Evolutionary conservation across 768 basidiomycete genomes (phyloP).

Genomic region (Favolaschia claudopus): DNA sequence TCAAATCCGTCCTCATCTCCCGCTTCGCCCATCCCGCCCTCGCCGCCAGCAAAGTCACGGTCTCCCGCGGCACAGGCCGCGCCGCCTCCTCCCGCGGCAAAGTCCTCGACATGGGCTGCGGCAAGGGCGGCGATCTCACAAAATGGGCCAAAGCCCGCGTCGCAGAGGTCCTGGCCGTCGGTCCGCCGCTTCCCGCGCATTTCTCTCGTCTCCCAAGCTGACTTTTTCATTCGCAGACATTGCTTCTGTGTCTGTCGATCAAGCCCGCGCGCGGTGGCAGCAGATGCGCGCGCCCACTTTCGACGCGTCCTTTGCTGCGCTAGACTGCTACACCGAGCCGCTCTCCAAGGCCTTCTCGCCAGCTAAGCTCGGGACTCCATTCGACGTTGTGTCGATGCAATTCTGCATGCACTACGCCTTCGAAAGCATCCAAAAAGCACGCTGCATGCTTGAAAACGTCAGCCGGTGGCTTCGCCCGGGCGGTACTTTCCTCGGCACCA

Average conservation of each 20-base stretch:
- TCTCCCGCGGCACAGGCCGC: conserved; percentile 38
- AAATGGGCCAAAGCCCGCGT: conserved; percentile 94
- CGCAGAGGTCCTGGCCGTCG: conserved; percentile 80
- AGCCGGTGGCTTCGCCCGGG: conserved; percentile 79
- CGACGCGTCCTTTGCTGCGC: conserved; percentile 79
- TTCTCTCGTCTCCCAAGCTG: neutral
- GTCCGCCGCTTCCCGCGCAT: conserved; percentile 47
- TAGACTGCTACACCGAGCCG: conserved; percentile 87
- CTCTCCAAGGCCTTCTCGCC: conserved; percentile 75
- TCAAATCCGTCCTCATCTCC: conserved; percentile 95
- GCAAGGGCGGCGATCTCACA: conserved; percentile 97
- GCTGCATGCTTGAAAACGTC: conserved; percentile 94
- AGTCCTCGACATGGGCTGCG: conserved; percentile 96
- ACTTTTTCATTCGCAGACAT: conserved; percentile 69
- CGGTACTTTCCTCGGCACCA: conserved; percentile 96
- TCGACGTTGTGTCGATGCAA: conserved; percentile 98
- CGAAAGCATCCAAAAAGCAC: conserved; percentile 84
- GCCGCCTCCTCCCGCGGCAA: conserved; percentile 57
- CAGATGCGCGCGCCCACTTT: conserved; percentile 61
- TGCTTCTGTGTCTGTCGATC: conserved; percentile 86
- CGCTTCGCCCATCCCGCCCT: conserved; percentile 84
- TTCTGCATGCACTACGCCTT: conserved; percentile 99
- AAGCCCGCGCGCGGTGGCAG: conserved; percentile 82
- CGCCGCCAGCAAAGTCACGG: conserved; percentile 43
- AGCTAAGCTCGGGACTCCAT: conserved; percentile 66